These are phyloP conservation scores for Metarhizium guizhouense DNA, from an alignment of 2,329 filamentous ascomycete genomes.

Conservation along the genomic window DNA sequence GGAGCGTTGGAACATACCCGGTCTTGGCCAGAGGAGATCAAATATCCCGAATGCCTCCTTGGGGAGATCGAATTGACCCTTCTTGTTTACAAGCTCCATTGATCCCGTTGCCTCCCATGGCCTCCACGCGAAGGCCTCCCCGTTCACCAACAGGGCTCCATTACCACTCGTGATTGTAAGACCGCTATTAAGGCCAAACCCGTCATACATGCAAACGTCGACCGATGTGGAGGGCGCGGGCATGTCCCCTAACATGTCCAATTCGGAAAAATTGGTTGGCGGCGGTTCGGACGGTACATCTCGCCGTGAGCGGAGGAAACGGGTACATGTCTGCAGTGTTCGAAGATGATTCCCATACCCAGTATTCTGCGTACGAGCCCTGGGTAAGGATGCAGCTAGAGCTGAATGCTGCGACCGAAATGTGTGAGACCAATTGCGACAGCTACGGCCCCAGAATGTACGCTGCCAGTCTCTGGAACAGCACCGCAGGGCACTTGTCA, in stretches of 20 bases:
- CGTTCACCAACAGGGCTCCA: constrained; percentile 71
- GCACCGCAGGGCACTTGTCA: constrained; percentile 3
- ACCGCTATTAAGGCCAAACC: constrained; percentile 81
- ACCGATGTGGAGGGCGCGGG: constrained; percentile 74
- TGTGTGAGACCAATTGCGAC: background rate
- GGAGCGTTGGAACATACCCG: constrained; percentile 48
- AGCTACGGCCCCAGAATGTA: background rate
- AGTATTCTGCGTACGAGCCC: background rate
- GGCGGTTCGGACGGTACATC: constrained; percentile 23
- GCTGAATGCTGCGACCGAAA: constrained; percentile 1
- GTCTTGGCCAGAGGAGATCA: constrained; percentile 75
- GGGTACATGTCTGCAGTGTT: constrained; percentile 9
- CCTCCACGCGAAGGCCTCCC: constrained; percentile 82
- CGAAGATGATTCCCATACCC: background rate
- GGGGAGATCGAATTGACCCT: constrained; percentile 73
- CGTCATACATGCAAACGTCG: constrained; percentile 71
- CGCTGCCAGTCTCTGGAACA: background rate
- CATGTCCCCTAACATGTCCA: constrained; percentile 71
- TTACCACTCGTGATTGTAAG: constrained; percentile 58
- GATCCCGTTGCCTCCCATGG: constrained; percentile 57
- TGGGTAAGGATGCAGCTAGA: background rate
- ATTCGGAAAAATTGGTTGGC: constrained; percentile 55
- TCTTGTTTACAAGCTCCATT: constrained; percentile 56
- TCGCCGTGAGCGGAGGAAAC: constrained; percentile 9
- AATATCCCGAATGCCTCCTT: constrained; percentile 66